Percentiles rank a stretch among this genome's conserved stretches.
Evolutionary conservation across 2,329 filamentous ascomycete species (phyloP).

Genomic region (Fusarium proliferatum): DNA sequence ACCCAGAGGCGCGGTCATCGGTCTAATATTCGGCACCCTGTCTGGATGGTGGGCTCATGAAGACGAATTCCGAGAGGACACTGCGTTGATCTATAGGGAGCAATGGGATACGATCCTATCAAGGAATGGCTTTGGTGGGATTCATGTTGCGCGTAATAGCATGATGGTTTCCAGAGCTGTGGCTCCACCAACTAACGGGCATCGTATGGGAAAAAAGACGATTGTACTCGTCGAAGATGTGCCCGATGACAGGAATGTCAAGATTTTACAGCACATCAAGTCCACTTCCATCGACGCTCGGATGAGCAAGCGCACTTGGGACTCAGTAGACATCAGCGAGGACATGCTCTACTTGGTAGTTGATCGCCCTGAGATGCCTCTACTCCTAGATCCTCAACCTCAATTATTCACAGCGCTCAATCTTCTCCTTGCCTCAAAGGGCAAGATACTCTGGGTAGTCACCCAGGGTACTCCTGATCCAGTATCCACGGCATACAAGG

Average conservation of each 20-base stretch:
- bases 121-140: background rate
- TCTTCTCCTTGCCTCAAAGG: background rate
- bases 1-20: background rate
- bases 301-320: background rate
- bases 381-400: slow-evolving; percentile 5
- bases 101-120: slow-evolving; percentile 4
- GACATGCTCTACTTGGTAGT: background rate
- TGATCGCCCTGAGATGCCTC: background rate
- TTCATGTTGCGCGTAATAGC: slow-evolving; percentile 5
- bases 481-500: background rate
- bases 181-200: background rate
- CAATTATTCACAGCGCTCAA: background rate
- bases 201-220: background rate
- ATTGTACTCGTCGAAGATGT: background rate
- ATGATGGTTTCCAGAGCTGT: slow-evolving; percentile 19
- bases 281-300: too few relatives aligned
- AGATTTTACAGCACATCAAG: background rate
- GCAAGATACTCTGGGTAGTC: background rate
- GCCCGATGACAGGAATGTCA: background rate
- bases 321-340: background rate
- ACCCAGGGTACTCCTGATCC: background rate
- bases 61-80: slow-evolving; percentile 7
- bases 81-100: slow-evolving; percentile 1
- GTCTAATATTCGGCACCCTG: slow-evolving; percentile 4
- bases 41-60: slow-evolving; percentile 14